Conservation (phyloP, 2,329 filamentous ascomycete genomes). For the Monilinia laxa region DNA sequence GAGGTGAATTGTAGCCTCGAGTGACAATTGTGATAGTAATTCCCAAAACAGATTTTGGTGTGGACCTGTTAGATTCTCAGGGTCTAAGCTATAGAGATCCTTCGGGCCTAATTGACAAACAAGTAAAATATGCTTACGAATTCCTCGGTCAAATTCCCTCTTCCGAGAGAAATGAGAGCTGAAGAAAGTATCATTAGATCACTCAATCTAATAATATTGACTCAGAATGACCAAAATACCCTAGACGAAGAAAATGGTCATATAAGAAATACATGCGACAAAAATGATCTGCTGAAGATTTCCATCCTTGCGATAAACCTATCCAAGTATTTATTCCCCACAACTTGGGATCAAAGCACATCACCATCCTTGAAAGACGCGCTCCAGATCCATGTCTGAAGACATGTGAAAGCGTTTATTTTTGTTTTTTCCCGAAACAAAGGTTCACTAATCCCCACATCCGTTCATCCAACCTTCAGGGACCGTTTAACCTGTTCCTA, state of each 20-base stretch:
- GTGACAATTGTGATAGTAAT: no score
- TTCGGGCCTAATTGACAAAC: background rate
- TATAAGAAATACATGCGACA: background rate
- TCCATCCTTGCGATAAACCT: background rate
- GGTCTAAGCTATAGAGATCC: no score
- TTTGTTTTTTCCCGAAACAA: background rate
- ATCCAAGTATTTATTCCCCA: background rate
- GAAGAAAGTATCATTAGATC: background rate
- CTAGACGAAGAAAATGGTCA: background rate
- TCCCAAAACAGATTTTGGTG: no score
- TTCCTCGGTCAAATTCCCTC: background rate
- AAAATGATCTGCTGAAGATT: background rate
- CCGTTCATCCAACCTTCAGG: background rate
- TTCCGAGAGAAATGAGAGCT: background rate
- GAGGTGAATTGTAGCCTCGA: slow-evolving; percentile 9
- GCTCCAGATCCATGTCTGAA: background rate
- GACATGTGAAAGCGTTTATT: background rate
- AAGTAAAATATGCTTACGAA: background rate
- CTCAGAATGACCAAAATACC: background rate
- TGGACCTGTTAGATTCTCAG: no score
- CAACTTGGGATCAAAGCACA: no score
- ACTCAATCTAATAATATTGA: background rate
- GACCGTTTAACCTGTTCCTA: background rate
- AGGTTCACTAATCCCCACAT: background rate
- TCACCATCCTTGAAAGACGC: background rate